Percentiles rank a stretch among this genome's conserved stretches.
These are phyloP conservation scores for Tricholoma furcatifolium DNA, from an alignment of 768 basidiomycete species.

Conservation along the genomic window DNA sequence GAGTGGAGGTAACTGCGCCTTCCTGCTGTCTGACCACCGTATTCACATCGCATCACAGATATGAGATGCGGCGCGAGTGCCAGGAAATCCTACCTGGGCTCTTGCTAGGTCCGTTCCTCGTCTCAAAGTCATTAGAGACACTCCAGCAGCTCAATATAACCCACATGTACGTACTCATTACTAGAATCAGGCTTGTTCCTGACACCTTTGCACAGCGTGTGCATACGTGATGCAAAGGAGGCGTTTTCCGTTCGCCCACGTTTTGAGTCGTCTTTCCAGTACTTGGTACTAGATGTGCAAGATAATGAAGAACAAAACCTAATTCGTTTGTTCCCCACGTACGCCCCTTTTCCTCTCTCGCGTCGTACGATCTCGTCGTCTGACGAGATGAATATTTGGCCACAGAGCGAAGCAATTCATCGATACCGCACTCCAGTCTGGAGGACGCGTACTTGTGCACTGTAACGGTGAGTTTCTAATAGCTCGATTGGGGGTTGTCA, in stretches of 20 bases:
- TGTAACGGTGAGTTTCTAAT: constrained; percentile 66
- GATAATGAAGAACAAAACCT: constrained; percentile 96
- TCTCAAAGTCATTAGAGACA: constrained; percentile 77
- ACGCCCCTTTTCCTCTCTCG: constrained; percentile 21
- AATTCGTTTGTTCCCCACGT: constrained; percentile 88
- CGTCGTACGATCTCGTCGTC: not conserved
- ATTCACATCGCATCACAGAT: constrained; percentile 40
- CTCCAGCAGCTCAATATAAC: constrained; percentile 69
- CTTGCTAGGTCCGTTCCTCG: constrained; percentile 83
- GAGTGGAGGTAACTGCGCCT: constrained; percentile 73
- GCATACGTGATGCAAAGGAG: constrained; percentile 87
- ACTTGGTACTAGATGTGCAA: constrained; percentile 82
- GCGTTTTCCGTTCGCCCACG: constrained; percentile 87
- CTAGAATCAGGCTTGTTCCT: constrained; percentile 6
- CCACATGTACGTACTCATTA: constrained; percentile 59
- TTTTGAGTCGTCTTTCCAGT: constrained; percentile 76
- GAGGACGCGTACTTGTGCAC: constrained; percentile 82
- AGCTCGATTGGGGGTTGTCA: not conserved
- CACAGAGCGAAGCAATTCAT: constrained; percentile 76
- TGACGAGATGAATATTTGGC: constrained; percentile 4
- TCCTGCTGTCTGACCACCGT: not conserved
- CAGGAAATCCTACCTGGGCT: constrained; percentile 88
- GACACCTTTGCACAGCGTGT: constrained; percentile 52
- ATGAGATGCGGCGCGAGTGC: constrained; percentile 95
- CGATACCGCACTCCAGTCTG: constrained; percentile 55